A percentile compares a stretch with the other conserved stretches of the same genome.
Conservation (phyloP, 768 basidiomycete species). For the Termitomyces heimii region DNA sequence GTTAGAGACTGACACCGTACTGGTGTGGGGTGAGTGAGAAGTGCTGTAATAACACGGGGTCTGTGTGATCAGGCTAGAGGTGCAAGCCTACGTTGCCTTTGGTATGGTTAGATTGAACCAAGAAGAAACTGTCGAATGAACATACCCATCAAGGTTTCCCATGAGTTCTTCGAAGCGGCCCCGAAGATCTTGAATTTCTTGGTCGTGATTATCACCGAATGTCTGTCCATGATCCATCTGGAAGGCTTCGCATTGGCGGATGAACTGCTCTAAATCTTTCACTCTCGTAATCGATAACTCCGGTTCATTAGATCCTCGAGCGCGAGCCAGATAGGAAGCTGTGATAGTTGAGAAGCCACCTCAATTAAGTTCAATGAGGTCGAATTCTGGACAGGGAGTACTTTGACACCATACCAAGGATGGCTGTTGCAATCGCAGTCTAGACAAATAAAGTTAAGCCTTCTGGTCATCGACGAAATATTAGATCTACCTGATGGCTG, state of each 20-base stretch:
- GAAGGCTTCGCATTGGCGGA: constrained; percentile 57
- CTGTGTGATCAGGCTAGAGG: constrained; percentile 10
- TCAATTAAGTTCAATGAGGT: constrained; percentile 12
- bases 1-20: neutral
- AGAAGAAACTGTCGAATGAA: neutral
- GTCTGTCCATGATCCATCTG: constrained; percentile 49
- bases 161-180: constrained; percentile 41
- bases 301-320: constrained; percentile 66
- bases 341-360: constrained; percentile 65
- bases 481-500: constrained; percentile 32
- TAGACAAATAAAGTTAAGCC: constrained; percentile 12
- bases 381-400: neutral
- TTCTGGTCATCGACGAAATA: neutral
- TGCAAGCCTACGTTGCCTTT: constrained; percentile 15
- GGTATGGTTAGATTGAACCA: neutral
- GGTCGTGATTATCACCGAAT: constrained; percentile 27
- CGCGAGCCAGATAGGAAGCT: constrained; percentile 67
- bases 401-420: constrained; percentile 24
- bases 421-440: constrained; percentile 29
- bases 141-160: constrained; percentile 33
- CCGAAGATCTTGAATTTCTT: constrained; percentile 29
- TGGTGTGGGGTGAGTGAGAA: neutral
- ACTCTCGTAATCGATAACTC: constrained; percentile 50
- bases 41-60: neutral
- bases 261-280: constrained; percentile 60